Evolutionary conservation across 345 rosid species (phyloP).

Genomic region (Psidium guajava): DNA sequence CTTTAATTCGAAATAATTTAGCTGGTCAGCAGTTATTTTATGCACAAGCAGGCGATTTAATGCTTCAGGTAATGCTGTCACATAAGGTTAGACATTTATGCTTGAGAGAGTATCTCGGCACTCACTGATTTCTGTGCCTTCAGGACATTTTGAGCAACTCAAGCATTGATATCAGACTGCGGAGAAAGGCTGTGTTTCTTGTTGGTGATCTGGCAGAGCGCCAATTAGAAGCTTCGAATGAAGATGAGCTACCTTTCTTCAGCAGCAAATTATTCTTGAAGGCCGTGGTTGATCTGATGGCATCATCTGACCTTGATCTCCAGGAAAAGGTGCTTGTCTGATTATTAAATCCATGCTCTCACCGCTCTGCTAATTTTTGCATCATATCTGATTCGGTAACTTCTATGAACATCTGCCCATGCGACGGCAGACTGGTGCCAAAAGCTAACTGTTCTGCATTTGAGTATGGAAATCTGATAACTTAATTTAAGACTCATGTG

Average conservation of each 20-base stretch:
- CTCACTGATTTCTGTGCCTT: neutral
- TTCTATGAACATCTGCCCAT: neutral
- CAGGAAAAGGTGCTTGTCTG: conserved; percentile 66
- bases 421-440: neutral
- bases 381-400: neutral
- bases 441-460: neutral
- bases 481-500: neutral
- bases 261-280: conserved; percentile 49
- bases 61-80: conserved; percentile 60
- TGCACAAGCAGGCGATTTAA: conserved; percentile 63
- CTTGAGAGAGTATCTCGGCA: neutral
- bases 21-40: conserved; percentile 69
- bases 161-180: conserved; percentile 52
- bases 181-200: conserved; percentile 63
- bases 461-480: neutral
- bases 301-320: conserved; percentile 64
- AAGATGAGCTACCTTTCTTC: conserved; percentile 39
- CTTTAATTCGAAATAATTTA: conserved; percentile 59
- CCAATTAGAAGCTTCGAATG: conserved; percentile 40
- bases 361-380: neutral
- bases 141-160: conserved; percentile 59
- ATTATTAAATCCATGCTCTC: neutral
- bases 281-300: conserved; percentile 61
- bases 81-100: neutral
- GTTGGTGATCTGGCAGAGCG: conserved; percentile 65